Base-by-base conservation (phyloP, 768 basidiomycete species). In the Phylloporus arenicola region DNA sequence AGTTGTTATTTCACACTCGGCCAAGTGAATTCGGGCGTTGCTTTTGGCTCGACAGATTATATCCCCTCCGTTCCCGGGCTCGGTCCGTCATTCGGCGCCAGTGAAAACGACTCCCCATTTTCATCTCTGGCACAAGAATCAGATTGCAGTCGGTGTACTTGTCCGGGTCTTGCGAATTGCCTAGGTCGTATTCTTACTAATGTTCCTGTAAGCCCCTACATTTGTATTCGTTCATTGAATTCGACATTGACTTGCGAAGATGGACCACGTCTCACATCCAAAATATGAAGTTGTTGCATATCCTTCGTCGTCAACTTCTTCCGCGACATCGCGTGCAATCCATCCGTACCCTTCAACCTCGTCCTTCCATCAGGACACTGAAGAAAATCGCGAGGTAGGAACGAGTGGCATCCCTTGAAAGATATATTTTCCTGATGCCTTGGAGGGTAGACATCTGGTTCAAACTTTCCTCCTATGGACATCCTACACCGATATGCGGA, bases 161-260 rank as follows among this genome's bases (percentile, higher is more conserved):
- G 19, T 16, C 8, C 42, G 6, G 12, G 24, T 19, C 22, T 16
- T 2, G 37, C 27, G 16, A 3, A 35, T 27, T 43, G 5, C 8
- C 20, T 5, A 3, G 37, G n/a, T 22, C 1, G 11, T 0, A 6
- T 19, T 9, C 2, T 37, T 7, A 6, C 19, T 0, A 34, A 29
- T 46, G 37, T 31, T 19, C 27, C 14, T 3, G 58, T 55, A 45
- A 16, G 56, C 29, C 22, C n/a, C 31, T 34, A 20, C 14, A 10
- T n/a, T 33, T 24, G 16, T 11, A 4, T 47, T 29, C n/a, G 17
- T 44, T 6, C 10, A 6, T 20, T 11, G 11, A n/a, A 3, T 27
- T 43, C 17, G 16, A 25, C 3, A 13, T 38, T 45, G 20, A 14
- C 25, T 22, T 34, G 33, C 29, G 37, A n/a, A 2, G 8, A 25